A percentile compares a stretch with the other conserved stretches of the same genome.
Conservation (phyloP, 495 filamentous ascomycete species). For the Xylaria acuta region DNA sequence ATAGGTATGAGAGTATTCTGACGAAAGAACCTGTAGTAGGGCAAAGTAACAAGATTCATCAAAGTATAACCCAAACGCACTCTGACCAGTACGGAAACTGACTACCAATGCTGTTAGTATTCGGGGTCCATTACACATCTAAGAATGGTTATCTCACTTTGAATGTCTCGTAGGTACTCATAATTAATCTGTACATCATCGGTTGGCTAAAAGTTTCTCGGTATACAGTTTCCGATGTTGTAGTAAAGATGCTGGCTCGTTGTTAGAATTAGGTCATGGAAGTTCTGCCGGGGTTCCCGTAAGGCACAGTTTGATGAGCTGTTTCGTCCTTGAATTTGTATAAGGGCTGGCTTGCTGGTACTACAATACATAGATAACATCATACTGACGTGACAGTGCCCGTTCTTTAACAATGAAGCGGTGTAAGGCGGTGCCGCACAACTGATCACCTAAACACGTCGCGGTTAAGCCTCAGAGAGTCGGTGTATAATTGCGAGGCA, state of each 20-base stretch:
- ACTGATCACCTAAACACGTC: too few relatives aligned
- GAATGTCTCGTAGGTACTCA: background rate
- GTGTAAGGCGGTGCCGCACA: too few relatives aligned
- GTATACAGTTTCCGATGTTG: background rate
- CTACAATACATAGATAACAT: background rate
- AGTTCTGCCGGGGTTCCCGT: background rate
- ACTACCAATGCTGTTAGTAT: conserved; percentile 1
- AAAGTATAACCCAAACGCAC: conserved; percentile 4
- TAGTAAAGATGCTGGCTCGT: background rate
- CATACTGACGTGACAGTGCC: background rate
- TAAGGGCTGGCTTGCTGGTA: background rate
- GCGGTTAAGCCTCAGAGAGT: too few relatives aligned
- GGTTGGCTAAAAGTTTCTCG: background rate
- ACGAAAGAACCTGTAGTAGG: conserved; percentile 30
- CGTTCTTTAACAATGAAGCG: too few relatives aligned
- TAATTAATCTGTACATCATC: background rate
- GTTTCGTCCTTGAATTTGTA: background rate
- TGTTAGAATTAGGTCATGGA: background rate
- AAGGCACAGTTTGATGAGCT: background rate
- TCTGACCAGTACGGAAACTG: conserved; percentile 3
- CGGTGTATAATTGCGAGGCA: too few relatives aligned
- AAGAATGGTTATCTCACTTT: background rate
- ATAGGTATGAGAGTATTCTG: conserved; percentile 30
- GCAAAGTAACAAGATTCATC: conserved; percentile 26
- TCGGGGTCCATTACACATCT: background rate